Conservation (phyloP, 805 yeast genomes). For the Wickerhamiella slavikovae region DNA sequence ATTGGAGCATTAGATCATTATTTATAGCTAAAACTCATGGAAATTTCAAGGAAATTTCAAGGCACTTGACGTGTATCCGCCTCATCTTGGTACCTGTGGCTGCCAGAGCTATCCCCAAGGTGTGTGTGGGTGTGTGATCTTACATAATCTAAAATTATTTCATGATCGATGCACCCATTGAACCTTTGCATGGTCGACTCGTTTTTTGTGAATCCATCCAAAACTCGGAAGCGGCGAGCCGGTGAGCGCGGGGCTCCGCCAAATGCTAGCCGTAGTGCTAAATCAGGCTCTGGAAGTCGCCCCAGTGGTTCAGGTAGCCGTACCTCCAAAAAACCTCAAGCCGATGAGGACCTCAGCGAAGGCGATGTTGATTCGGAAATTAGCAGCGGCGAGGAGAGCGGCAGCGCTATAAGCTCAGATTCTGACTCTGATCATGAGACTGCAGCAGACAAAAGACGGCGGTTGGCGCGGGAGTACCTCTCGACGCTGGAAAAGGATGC, state of each 20-base stretch:
- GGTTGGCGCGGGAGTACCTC: conserved; percentile 82
- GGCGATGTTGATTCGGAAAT: conserved; percentile 7
- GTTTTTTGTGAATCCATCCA: conserved; percentile 8
- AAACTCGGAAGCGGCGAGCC: conserved; percentile 4
- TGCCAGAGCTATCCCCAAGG: too few relatives aligned
- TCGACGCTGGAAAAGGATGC: conserved; percentile 48
- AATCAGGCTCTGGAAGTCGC: conserved; percentile 1
- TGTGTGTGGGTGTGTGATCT: too few relatives aligned
- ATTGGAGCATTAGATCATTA: too few relatives aligned
- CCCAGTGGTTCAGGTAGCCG: background rate
- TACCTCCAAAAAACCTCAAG: background rate
- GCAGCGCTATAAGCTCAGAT: conserved; percentile 49
- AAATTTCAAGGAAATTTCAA: too few relatives aligned
- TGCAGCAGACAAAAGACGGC: conserved; percentile 83
- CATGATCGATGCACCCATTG: too few relatives aligned
- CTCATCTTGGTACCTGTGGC: too few relatives aligned
- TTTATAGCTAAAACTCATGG: too few relatives aligned
- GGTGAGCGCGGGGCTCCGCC: background rate
- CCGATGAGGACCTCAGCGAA: conserved; percentile 3
- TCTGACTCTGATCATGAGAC: conserved; percentile 58
- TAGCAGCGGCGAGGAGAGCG: conserved; percentile 7
- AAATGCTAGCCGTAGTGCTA: too few relatives aligned
- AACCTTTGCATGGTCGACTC: conserved; percentile 8
- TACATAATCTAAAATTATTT: too few relatives aligned
- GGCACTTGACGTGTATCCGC: too few relatives aligned